Evolutionary conservation across 2,329 filamentous ascomycete genomes (phyloP).

Genomic region (Talaromyces islandicus): DNA sequence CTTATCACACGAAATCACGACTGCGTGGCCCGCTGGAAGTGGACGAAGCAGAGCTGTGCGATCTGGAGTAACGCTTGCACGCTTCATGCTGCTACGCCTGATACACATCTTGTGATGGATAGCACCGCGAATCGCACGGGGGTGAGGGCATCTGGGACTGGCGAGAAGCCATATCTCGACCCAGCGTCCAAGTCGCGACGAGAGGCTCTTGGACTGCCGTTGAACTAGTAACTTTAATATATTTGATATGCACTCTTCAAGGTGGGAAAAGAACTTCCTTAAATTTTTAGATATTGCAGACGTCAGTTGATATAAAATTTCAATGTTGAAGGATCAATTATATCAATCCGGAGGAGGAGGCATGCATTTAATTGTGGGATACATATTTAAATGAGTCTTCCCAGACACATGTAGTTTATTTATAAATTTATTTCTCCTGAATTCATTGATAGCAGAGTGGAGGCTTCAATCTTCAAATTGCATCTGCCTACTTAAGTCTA

Average conservation of each 20-base stretch:
- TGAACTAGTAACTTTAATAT: neutral
- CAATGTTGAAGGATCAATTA: neutral
- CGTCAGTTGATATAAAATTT: too few relatives aligned
- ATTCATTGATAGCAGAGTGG: too few relatives aligned
- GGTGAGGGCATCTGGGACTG: slow-evolving; percentile 17
- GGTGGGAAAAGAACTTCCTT: neutral
- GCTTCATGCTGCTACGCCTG: slow-evolving; percentile 13
- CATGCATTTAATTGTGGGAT: too few relatives aligned
- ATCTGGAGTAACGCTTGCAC: slow-evolving; percentile 30
- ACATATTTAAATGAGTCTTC: too few relatives aligned
- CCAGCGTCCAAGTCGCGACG: slow-evolving; percentile 18
- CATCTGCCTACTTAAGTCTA: too few relatives aligned
- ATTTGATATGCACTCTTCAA: neutral
- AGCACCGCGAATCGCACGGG: neutral
- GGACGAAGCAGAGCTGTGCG: slow-evolving; percentile 1
- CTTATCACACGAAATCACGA: slow-evolving; percentile 5
- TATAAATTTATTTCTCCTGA: too few relatives aligned
- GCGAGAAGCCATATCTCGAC: slow-evolving; percentile 29
- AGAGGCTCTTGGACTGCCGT: neutral
- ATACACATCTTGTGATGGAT: neutral
- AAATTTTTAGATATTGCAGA: neutral
- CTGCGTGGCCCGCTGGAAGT: neutral
- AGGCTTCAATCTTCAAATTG: too few relatives aligned
- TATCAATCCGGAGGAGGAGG: too few relatives aligned
- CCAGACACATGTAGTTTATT: too few relatives aligned